These are phyloP conservation scores for Herpotrichia juniperi DNA, from an alignment of 2,329 filamentous ascomycete species.

Conservation along the genomic window DNA sequence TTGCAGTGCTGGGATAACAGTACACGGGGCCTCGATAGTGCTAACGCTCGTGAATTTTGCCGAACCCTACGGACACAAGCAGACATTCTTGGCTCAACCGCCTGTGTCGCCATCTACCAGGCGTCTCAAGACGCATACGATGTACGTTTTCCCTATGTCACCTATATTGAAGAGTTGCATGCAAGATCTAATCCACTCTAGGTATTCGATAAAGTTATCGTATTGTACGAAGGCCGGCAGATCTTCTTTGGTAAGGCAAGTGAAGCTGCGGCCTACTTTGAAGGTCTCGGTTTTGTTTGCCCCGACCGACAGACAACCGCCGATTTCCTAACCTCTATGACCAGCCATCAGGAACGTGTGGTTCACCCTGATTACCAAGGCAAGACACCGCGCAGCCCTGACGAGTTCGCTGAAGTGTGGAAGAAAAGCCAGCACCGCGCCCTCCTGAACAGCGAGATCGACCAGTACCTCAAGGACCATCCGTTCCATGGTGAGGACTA, in stretches of 20 bases:
- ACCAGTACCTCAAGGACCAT: constrained; percentile 53
- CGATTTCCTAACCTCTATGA: constrained; percentile 81
- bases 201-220: constrained; percentile 70
- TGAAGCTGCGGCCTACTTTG: constrained; percentile 71
- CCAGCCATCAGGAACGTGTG: constrained; percentile 55
- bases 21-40: constrained; percentile 74
- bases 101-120: constrained; percentile 77
- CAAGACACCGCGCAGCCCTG: constrained; percentile 55
- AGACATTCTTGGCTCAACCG: constrained; percentile 69
- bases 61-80: constrained; percentile 72
- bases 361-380: constrained; percentile 52
- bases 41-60: constrained; percentile 77
- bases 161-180: not conserved
- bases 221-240: constrained; percentile 72
- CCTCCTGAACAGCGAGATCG: constrained; percentile 52
- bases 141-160: constrained; percentile 37
- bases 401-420: constrained; percentile 60
- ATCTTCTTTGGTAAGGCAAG: constrained; percentile 72
- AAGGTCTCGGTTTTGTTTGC: constrained; percentile 73
- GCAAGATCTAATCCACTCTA: not conserved
- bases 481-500: constrained; percentile 53
- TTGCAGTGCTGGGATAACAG: constrained; percentile 81
- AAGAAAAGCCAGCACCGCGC: constrained; percentile 58
- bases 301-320: constrained; percentile 74
- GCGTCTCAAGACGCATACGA: constrained; percentile 72